A percentile compares a stretch with the other conserved stretches of the same genome.
phyloP scores from a whole-genome alignment of 306 rosid species.

The Lupinus albus region DNA sequence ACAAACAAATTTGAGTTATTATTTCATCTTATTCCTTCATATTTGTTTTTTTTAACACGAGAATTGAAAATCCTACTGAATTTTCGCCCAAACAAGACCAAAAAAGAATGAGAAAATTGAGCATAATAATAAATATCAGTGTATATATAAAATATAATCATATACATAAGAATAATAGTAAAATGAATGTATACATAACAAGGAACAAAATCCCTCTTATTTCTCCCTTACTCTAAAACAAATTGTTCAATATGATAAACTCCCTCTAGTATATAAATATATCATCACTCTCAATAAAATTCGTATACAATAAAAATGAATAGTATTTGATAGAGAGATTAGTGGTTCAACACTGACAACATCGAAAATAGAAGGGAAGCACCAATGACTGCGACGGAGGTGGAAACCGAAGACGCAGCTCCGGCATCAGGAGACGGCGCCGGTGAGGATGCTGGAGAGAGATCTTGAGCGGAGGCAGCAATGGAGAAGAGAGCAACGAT shows the following conservation, averaged over 20 bases:
- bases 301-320: neutral
- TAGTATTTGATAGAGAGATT: neutral
- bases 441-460: constrained; percentile 32
- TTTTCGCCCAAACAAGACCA: too few relatives aligned
- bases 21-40: too few relatives aligned
- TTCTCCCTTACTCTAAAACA: neutral
- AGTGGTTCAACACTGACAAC: constrained; percentile 40
- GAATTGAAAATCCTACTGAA: too few relatives aligned
- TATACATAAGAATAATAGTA: neutral
- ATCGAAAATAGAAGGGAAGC: constrained; percentile 45
- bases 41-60: too few relatives aligned
- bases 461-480: constrained; percentile 47
- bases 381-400: constrained; percentile 45
- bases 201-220: constrained; percentile 8
- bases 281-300: neutral
- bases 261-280: neutral
- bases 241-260: neutral
- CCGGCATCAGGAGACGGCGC: constrained; percentile 44
- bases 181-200: neutral
- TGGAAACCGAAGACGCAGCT: constrained; percentile 37
- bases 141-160: too few relatives aligned
- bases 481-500: constrained; percentile 38
- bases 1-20: too few relatives aligned
- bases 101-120: too few relatives aligned
- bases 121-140: too few relatives aligned